A percentile compares a stretch with the other conserved stretches of the same genome.
phyloP scores from a whole-genome alignment of 2,329 filamentous ascomycete species.

The Beauveria australis region DNA sequence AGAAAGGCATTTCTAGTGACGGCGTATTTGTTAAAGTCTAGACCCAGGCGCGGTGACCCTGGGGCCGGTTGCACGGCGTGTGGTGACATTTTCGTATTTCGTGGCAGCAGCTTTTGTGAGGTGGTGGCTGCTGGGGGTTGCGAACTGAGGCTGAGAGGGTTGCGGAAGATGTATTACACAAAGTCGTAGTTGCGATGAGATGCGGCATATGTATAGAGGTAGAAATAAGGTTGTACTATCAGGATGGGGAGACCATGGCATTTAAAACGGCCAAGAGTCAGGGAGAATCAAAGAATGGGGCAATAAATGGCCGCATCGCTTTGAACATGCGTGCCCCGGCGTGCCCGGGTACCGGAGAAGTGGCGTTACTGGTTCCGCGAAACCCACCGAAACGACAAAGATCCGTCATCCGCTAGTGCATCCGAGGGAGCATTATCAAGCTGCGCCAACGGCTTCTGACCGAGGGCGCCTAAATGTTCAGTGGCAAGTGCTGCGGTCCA shows the following conservation, averaged over 20 bases:
- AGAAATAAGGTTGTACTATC: not conserved
- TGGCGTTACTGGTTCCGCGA: not conserved
- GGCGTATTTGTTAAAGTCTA: conserved; percentile 27
- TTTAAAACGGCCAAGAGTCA: not conserved
- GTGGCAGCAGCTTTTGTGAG: not conserved
- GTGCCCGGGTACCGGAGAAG: not conserved
- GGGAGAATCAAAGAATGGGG: not conserved
- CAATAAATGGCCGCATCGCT: not conserved
- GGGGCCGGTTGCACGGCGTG: conserved; percentile 26
- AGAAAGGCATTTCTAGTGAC: conserved; percentile 64
- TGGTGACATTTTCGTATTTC: conserved; percentile 30
- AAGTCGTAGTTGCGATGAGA: too few relatives aligned
- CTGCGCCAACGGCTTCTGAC: not conserved
- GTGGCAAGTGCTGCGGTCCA: too few relatives aligned
- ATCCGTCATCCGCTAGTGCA: conserved; percentile 9
- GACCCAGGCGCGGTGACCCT: conserved; percentile 13
- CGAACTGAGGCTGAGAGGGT: not conserved
- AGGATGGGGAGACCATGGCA: not conserved
- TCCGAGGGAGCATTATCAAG: not conserved
- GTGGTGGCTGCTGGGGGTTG: not conserved
- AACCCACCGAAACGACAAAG: not conserved
- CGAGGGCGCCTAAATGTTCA: not conserved
- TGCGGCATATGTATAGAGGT: not conserved
- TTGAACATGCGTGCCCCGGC: not conserved
- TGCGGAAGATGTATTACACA: too few relatives aligned